Percentiles rank a stretch among this genome's conserved stretches.
Conservation (phyloP, 2,329 filamentous ascomycete species). For the Ophiocordyceps camponoti-rufipedis region DNA sequence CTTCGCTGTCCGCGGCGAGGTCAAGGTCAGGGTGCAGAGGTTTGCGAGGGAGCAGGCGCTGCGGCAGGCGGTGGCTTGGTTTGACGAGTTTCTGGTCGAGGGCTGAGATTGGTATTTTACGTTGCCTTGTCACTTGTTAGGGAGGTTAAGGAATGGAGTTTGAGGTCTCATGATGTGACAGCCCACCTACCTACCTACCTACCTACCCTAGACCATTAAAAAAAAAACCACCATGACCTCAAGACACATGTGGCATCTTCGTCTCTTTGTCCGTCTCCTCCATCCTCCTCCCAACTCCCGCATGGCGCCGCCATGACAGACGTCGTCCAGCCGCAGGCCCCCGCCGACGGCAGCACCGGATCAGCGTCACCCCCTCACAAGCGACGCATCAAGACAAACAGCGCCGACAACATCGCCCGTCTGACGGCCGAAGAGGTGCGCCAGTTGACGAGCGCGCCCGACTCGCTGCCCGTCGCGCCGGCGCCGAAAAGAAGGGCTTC, state of each 20-base stretch:
- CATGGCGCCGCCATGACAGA: not conserved
- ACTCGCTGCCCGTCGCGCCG: constrained; percentile 36
- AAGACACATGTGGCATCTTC: not conserved
- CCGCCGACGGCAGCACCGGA: not conserved
- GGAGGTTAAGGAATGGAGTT: not conserved
- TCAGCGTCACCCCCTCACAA: constrained; percentile 1
- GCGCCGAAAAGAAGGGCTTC: constrained; percentile 10
- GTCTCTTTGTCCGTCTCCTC: not conserved
- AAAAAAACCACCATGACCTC: not conserved
- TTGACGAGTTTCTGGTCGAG: constrained; percentile 29
- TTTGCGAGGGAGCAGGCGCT: constrained; percentile 70
- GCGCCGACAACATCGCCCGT: constrained; percentile 28
- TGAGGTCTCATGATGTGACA: not conserved
- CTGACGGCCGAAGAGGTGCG: constrained; percentile 41
- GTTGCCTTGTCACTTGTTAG: too few species aligned
- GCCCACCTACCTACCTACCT: too few species aligned
- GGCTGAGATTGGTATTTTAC: not conserved
- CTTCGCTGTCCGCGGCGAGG: constrained; percentile 52
- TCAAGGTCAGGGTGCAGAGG: constrained; percentile 28
- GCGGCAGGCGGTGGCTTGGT: constrained; percentile 58
- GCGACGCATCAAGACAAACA: constrained; percentile 11
- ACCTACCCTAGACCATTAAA: not conserved
- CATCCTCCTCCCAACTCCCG: not conserved
- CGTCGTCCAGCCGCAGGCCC: not conserved
- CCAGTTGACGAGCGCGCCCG: constrained; percentile 35